phyloP scores from a whole-genome alignment of 371 early-diverging fungal genomes.

The Fennellomyces sp. region DNA sequence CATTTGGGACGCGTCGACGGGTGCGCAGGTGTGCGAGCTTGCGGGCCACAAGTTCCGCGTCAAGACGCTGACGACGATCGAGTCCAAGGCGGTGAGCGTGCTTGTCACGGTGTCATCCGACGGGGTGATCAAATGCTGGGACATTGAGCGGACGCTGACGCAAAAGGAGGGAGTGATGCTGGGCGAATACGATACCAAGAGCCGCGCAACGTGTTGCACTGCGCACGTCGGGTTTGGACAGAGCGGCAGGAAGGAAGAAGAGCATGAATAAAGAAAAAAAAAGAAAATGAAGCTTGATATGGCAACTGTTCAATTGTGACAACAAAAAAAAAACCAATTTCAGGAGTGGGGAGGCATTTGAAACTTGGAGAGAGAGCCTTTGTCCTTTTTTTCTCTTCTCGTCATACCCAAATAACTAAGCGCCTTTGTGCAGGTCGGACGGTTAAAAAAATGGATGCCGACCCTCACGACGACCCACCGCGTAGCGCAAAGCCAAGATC shows the following conservation, averaged over 20 bases:
- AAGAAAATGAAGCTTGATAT: neutral
- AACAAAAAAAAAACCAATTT: too few relatives aligned
- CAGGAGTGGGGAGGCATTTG: too few relatives aligned
- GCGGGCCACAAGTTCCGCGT: slow-evolving; percentile 62
- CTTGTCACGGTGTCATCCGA: slow-evolving; percentile 73
- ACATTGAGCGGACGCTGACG: slow-evolving; percentile 41
- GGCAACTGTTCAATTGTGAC: too few relatives aligned
- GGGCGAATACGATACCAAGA: slow-evolving; percentile 70
- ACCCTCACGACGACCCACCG: neutral
- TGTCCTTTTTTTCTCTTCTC: neutral
- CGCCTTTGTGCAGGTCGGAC: too few relatives aligned
- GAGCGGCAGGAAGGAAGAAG: slow-evolving; percentile 3
- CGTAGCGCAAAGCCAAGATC: neutral
- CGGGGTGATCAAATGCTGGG: slow-evolving; percentile 76
- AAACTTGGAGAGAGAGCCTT: too few relatives aligned
- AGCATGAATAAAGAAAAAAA: neutral
- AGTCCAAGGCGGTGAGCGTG: slow-evolving; percentile 45
- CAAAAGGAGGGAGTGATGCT: slow-evolving; percentile 29
- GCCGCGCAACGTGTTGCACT: slow-evolving; percentile 67
- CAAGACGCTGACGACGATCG: slow-evolving; percentile 45
- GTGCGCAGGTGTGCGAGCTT: slow-evolving; percentile 57
- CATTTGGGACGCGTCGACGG: slow-evolving; percentile 61
- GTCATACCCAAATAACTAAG: neutral
- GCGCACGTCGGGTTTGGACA: slow-evolving; percentile 32
- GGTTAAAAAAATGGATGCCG: slow-evolving; percentile 1